phyloP scores from a whole-genome alignment of 495 filamentous ascomycete species.

The Eremomyces bilateralis region DNA sequence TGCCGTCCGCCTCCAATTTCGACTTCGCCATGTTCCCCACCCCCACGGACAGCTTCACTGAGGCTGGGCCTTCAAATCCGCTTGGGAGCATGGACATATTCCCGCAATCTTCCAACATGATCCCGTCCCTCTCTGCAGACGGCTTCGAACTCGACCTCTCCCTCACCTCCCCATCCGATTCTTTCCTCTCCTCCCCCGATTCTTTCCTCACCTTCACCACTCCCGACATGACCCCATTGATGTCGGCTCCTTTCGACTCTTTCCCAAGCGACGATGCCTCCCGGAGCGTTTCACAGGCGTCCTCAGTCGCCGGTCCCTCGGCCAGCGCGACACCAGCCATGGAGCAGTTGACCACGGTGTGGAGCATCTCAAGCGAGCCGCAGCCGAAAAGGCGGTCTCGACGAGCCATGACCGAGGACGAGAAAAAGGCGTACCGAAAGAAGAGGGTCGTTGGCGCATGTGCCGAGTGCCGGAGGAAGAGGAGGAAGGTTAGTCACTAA shows the following conservation, averaged over 20 bases:
- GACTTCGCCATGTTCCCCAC: no score
- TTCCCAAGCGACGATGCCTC: no score
- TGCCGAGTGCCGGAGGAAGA: neutral
- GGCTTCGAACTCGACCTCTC: neutral
- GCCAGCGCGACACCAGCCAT: neutral
- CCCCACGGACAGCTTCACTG: no score
- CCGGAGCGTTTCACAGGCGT: no score
- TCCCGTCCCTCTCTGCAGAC: neutral
- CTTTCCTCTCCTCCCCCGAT: neutral
- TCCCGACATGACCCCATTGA: no score
- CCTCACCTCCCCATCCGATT: no score
- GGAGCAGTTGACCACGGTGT: neutral
- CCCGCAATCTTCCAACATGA: neutral
- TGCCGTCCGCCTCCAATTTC: no score
- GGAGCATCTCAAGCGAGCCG: neutral
- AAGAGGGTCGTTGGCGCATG: conserved; percentile 2
- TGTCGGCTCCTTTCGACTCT: no score
- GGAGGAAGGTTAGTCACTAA: conserved; percentile 2
- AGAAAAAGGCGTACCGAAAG: neutral
- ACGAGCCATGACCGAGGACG: neutral
- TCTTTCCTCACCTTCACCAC: neutral
- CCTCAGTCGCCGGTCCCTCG: no score
- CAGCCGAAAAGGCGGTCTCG: neutral
- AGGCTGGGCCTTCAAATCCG: no score
- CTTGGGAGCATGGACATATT: no score